A percentile compares a stretch with the other conserved stretches of the same genome.
phyloP scores from a whole-genome alignment of 306 rosid species.

The Luffa acutangula region DNA sequence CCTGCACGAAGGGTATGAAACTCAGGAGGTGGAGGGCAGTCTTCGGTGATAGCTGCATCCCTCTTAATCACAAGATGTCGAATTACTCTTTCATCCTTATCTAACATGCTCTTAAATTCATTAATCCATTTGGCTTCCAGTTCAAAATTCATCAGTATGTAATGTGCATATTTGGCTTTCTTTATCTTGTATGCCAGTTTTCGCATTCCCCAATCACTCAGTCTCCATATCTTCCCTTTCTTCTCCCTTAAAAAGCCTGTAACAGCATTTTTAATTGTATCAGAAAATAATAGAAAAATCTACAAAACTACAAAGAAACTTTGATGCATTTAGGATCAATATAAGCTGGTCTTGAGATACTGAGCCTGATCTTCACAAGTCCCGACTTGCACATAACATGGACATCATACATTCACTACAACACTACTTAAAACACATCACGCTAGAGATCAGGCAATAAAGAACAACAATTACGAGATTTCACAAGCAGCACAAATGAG shows the following conservation, averaged over 20 bases:
- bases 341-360: neutral
- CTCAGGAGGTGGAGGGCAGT: slow-evolving; percentile 85
- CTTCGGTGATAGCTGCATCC: slow-evolving; percentile 76
- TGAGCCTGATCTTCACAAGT: neutral
- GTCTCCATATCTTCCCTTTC: slow-evolving; percentile 77
- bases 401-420: neutral
- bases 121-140: slow-evolving; percentile 72
- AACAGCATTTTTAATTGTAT: slow-evolving; percentile 9
- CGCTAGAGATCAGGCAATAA: neutral
- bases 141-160: slow-evolving; percentile 84
- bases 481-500: neutral
- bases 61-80: slow-evolving; percentile 77
- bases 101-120: slow-evolving; percentile 74
- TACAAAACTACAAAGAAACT: neutral
- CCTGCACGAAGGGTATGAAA: slow-evolving; percentile 33
- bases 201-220: slow-evolving; percentile 92
- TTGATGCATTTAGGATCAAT: neutral
- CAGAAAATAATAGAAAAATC: slow-evolving; percentile 11
- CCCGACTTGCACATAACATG: neutral
- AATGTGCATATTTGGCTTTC: slow-evolving; percentile 68
- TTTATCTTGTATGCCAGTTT: slow-evolving; percentile 69
- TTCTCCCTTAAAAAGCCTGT: slow-evolving; percentile 84
- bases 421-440: neutral
- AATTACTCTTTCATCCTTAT: slow-evolving; percentile 80
- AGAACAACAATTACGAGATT: neutral